Percentiles rank a stretch among this genome's conserved stretches.
These are phyloP conservation scores for Rhododendron mucronatum DNA, from an alignment of 148 eudicot species.

Conservation along the genomic window DNA sequence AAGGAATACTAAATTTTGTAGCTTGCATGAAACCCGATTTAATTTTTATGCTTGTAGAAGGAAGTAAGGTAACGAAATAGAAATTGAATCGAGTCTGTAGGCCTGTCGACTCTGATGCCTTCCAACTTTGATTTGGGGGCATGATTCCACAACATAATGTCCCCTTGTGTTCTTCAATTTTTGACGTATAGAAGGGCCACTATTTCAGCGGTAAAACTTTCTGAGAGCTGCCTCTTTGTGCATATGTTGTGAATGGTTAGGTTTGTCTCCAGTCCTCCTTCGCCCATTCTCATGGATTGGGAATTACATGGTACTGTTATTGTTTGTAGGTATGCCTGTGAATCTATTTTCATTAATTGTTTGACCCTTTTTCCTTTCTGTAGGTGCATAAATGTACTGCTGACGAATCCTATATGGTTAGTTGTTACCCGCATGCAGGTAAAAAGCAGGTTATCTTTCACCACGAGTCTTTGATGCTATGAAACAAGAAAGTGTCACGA, in stretches of 20 bases:
- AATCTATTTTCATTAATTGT: not conserved
- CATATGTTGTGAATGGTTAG: not conserved
- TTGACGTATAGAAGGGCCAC: not conserved
- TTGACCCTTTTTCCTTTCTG: conserved; percentile 11
- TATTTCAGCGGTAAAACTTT: not conserved
- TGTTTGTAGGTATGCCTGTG: not conserved
- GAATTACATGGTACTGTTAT: not conserved
- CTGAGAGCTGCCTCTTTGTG: not conserved
- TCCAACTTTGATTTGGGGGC: not conserved
- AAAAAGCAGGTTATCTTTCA: conserved; percentile 9
- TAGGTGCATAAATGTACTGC: conserved; percentile 89
- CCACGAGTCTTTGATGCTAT: conserved; percentile 3
- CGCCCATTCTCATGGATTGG: not conserved
- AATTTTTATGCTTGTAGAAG: not conserved
- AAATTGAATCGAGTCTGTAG: not conserved
- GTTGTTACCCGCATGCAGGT: conserved; percentile 99
- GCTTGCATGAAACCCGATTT: not conserved
- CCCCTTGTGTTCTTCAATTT: not conserved
- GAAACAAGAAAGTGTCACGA: not conserved
- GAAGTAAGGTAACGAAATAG: not conserved
- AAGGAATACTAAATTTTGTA: not conserved
- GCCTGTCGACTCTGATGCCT: not conserved
- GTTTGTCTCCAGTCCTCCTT: not conserved
- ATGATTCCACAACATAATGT: not conserved
- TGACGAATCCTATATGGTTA: conserved; percentile 98